Evolutionary conservation across 805 yeast species (phyloP).

Genomic region (Yamadazyma sp.): DNA sequence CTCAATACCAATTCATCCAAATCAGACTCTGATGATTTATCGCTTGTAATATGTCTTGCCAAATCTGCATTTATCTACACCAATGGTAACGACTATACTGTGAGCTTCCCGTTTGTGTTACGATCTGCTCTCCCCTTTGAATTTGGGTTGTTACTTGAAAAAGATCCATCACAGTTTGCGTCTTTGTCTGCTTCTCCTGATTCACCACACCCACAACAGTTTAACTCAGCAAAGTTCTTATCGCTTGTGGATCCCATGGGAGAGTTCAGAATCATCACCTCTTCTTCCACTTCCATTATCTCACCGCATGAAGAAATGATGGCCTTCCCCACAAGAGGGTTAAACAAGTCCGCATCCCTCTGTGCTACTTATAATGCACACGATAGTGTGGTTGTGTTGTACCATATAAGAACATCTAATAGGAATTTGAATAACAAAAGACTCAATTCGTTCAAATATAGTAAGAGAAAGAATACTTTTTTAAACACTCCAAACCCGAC

Average conservation of each 20-base stretch:
- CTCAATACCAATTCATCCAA: background rate
- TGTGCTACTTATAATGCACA: conserved; percentile 56
- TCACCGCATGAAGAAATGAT: conserved; percentile 57
- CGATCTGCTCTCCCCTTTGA: conserved; percentile 62
- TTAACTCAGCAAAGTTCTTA: conserved; percentile 46
- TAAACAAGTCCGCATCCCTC: conserved; percentile 35
- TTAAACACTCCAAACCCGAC: conserved; percentile 44
- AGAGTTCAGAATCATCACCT: conserved; percentile 69
- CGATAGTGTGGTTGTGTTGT: conserved; percentile 48
- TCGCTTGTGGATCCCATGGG: conserved; percentile 73
- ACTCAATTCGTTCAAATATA: conserved; percentile 13
- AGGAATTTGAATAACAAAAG: conserved; percentile 19
- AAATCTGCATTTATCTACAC: conserved; percentile 65
- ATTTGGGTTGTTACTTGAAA: conserved; percentile 66
- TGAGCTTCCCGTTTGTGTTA: conserved; percentile 69
- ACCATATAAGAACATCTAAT: conserved; percentile 50
- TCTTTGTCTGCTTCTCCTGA: conserved; percentile 6
- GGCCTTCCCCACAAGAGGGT: conserved; percentile 48
- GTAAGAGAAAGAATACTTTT: conserved; percentile 24
- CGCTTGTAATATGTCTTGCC: conserved; percentile 57
- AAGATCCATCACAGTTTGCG: conserved; percentile 28
- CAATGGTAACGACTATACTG: conserved; percentile 58
- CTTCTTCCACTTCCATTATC: conserved; percentile 68
- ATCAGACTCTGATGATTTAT: too few relatives aligned
- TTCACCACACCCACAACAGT: conserved; percentile 21